Conservation (phyloP, 2,329 filamentous ascomycete species). For the Biscogniauxia sp. region DNA sequence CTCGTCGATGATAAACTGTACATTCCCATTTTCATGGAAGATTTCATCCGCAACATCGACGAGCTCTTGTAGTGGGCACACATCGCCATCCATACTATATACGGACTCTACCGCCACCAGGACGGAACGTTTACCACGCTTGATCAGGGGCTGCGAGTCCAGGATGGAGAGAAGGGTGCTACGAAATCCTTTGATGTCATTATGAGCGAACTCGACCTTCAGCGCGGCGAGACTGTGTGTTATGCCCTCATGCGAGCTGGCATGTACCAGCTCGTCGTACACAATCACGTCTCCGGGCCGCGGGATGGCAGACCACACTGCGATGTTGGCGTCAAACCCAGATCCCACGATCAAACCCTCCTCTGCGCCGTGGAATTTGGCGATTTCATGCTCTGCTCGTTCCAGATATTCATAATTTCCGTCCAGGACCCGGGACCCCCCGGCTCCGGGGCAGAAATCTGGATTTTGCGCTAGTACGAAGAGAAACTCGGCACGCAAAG, state of each 20-base stretch:
- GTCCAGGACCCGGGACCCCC: slow-evolving; percentile 62
- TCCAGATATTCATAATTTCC: slow-evolving; percentile 63
- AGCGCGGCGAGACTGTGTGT: slow-evolving; percentile 48
- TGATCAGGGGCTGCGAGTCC: slow-evolving; percentile 28
- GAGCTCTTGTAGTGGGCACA: slow-evolving; percentile 38
- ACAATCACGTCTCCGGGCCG: slow-evolving; percentile 56
- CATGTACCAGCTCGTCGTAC: slow-evolving; percentile 66
- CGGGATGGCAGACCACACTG: slow-evolving; percentile 48
- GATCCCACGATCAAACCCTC: slow-evolving; percentile 60
- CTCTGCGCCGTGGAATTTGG: slow-evolving; percentile 57
- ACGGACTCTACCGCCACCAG: slow-evolving; percentile 41
- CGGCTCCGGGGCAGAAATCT: slow-evolving; percentile 43
- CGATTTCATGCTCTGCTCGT: slow-evolving; percentile 53
- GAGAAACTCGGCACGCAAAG: slow-evolving; percentile 45
- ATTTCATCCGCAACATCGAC: slow-evolving; percentile 35
- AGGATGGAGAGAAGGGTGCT: slow-evolving; percentile 33
- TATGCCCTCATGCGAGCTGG: slow-evolving; percentile 65
- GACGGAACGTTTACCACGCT: slow-evolving; percentile 30
- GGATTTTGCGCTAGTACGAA: slow-evolving; percentile 37
- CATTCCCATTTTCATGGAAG: slow-evolving; percentile 33
- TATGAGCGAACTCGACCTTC: slow-evolving; percentile 47
- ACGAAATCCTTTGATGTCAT: slow-evolving; percentile 34
- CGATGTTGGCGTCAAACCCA: slow-evolving; percentile 53
- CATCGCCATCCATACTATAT: slow-evolving; percentile 50
- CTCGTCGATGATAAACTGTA: slow-evolving; percentile 54